A percentile compares a stretch with the other conserved stretches of the same genome.
phyloP scores from a whole-genome alignment of 2,329 filamentous ascomycete genomes.

The Tetracladium maxilliforme region DNA sequence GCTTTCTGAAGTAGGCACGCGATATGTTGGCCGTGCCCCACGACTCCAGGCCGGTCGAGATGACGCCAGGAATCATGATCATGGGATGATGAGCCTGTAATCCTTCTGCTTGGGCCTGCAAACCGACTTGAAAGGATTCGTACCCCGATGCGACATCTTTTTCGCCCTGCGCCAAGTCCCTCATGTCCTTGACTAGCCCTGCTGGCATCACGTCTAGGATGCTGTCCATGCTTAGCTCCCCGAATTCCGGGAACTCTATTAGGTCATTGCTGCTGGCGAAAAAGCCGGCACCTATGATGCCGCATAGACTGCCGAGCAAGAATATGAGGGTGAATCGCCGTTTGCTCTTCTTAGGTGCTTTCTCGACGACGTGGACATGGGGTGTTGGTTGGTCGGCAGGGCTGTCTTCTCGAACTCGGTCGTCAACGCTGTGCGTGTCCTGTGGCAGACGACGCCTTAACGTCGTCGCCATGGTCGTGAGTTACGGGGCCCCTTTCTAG shows the following conservation, averaged over 20 bases:
- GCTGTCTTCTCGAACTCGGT: constrained; percentile 29
- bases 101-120: constrained; percentile 70
- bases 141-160: constrained; percentile 79
- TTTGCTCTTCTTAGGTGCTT: constrained; percentile 46
- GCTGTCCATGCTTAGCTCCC: constrained; percentile 69
- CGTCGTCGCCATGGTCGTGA: too few relatives aligned
- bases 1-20: constrained; percentile 81
- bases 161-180: constrained; percentile 75
- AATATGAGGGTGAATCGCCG: constrained; percentile 74
- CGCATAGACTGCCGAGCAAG: constrained; percentile 75
- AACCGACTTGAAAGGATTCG: constrained; percentile 83
- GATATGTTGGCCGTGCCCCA: constrained; percentile 85
- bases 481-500: too few relatives aligned
- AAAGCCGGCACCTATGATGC: constrained; percentile 75
- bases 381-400: constrained; percentile 21
- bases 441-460: too few relatives aligned
- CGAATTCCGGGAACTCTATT: constrained; percentile 59
- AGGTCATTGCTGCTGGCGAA: constrained; percentile 84
- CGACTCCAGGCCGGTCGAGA: constrained; percentile 90
- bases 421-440: too few relatives aligned
- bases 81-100: constrained; percentile 73
- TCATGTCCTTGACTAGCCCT: constrained; percentile 72
- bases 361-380: too few relatives aligned
- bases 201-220: constrained; percentile 80
- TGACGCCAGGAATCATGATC: constrained; percentile 95